phyloP scores from a whole-genome alignment of 1,284 basidiomycete species.

The Ganoderma lingzhi region DNA sequence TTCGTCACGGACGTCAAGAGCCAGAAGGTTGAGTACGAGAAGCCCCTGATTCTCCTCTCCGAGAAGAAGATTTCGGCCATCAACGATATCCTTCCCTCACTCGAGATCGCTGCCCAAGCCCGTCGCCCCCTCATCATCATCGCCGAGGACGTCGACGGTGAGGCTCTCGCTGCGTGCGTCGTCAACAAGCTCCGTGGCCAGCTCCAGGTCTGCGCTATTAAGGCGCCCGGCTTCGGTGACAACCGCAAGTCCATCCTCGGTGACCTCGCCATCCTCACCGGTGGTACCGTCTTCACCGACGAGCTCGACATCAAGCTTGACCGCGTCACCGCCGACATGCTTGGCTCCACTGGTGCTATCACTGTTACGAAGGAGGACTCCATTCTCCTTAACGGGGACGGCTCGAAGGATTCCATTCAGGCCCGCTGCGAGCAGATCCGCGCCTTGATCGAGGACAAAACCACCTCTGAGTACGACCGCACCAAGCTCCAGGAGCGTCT shows the following conservation, averaged over 20 bases:
- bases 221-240: constrained; percentile 98
- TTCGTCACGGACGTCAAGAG: constrained; percentile 99
- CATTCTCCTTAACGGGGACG: constrained; percentile 94
- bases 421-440: constrained; percentile 97
- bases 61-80: constrained; percentile 99
- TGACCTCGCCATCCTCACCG: constrained; percentile 96
- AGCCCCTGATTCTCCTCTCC: constrained; percentile 91
- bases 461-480: constrained; percentile 94
- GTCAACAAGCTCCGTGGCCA: constrained; percentile 99
- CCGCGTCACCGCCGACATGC: constrained; percentile 87
- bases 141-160: constrained; percentile 97
- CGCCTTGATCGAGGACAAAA: constrained; percentile 81
- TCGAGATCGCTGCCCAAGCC: constrained; percentile 91
- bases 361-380: constrained; percentile 99
- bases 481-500: constrained; percentile 97
- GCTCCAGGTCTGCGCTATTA: constrained; percentile 92
- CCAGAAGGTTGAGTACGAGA: constrained; percentile 98
- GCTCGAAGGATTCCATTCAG: constrained; percentile 86
- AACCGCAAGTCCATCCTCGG: constrained; percentile 99
- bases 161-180: constrained; percentile 97
- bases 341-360: constrained; percentile 92
- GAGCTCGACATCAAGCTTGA: constrained; percentile 99
- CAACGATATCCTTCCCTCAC: constrained; percentile 94
- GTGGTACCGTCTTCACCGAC: constrained; percentile 97
- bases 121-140: constrained; percentile 96